These are phyloP conservation scores for Colletotrichum shisoi DNA, from an alignment of 2,329 filamentous ascomycete genomes.

Conservation along the genomic window DNA sequence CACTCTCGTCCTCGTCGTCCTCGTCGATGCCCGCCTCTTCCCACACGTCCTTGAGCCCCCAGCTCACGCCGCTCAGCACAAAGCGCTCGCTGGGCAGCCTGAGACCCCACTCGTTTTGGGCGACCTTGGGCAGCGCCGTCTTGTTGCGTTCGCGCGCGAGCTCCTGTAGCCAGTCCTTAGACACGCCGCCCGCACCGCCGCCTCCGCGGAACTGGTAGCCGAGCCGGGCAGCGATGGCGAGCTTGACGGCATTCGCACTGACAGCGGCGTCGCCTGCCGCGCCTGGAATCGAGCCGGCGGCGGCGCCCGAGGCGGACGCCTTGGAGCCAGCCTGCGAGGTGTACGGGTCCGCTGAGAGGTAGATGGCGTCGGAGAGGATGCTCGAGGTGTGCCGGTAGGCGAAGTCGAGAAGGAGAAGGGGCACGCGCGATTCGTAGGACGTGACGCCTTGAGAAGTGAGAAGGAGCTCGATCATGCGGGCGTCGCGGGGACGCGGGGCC, in stretches of 20 bases:
- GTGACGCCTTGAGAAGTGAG: constrained; percentile 81
- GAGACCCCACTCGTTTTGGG: constrained; percentile 72
- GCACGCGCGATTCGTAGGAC: constrained; percentile 82
- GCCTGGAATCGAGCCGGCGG: constrained; percentile 53
- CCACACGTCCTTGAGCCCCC: constrained; percentile 70
- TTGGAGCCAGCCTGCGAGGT: constrained; percentile 63
- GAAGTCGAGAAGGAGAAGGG: constrained; percentile 83
- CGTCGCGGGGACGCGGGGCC: constrained; percentile 74
- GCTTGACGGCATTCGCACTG: constrained; percentile 70
- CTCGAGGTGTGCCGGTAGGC: constrained; percentile 81
- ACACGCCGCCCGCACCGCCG: constrained; percentile 61
- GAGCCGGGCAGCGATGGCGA: constrained; percentile 74
- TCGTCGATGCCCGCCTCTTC: constrained; percentile 54
- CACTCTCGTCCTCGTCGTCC: constrained; percentile 55
- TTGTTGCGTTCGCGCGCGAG: constrained; percentile 76
- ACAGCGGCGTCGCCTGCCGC: constrained; percentile 64
- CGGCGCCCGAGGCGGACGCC: constrained; percentile 59
- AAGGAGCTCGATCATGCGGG: constrained; percentile 80
- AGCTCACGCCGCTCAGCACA: constrained; percentile 70
- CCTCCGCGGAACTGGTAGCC: constrained; percentile 72
- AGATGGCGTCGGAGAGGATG: constrained; percentile 74
- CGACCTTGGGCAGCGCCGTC: constrained; percentile 68
- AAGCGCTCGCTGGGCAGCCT: constrained; percentile 73
- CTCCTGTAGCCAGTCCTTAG: constrained; percentile 80
- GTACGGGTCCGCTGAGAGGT: constrained; percentile 74